Evolutionary conservation across 345 rosid genomes (phyloP), one percentile per base, ranked within the genome.

Genomic region (Bruguiera gymnorhiza): DNA sequence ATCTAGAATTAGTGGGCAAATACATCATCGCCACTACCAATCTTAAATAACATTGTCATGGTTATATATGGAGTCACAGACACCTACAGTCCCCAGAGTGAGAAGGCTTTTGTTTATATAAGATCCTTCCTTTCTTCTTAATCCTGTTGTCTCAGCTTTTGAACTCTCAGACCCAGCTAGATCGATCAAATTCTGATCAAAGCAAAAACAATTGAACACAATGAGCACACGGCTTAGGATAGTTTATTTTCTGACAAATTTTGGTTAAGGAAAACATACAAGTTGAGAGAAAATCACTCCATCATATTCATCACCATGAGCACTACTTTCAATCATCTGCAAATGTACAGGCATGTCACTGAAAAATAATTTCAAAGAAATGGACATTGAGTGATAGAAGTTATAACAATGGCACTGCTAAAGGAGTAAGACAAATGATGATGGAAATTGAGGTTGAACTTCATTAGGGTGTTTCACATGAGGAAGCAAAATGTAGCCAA

Each of bases 91-190:
- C 81, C 99, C 99, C 78, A 96, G 93, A 75, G 99, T 96, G 37
- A 96, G 86, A 80, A 96, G 99, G 72, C 98, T 96, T 87, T 96
- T 96, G 86, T 96, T 96, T 75, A 96, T 96, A 83, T 90, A 96
- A 75, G 99, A 83, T 76, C 98, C 99, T 81, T 96, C 99, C 81
- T 92, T 96, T 77, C 99, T 89, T 81, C 99, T 78, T 60, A 96
- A 63, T 66, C 99, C 99, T 73, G 96, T 92, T 71, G 99, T 96
- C 83, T 96, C 99, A 19, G 99, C 92, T 85, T 96, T 96, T 72
- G 99, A 92, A 82, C 99, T 96, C 87, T 96, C 99, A 63, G 99
- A 96, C 77, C 99, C 99, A 76, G 99, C 99, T 60, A 96, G 86
- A 80, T 96, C 99, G 48, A 96, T 96, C 87, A 96, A 82, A 87